phyloP scores from a whole-genome alignment of 2,329 filamentous ascomycete genomes.

The Anisogramma anomala region DNA sequence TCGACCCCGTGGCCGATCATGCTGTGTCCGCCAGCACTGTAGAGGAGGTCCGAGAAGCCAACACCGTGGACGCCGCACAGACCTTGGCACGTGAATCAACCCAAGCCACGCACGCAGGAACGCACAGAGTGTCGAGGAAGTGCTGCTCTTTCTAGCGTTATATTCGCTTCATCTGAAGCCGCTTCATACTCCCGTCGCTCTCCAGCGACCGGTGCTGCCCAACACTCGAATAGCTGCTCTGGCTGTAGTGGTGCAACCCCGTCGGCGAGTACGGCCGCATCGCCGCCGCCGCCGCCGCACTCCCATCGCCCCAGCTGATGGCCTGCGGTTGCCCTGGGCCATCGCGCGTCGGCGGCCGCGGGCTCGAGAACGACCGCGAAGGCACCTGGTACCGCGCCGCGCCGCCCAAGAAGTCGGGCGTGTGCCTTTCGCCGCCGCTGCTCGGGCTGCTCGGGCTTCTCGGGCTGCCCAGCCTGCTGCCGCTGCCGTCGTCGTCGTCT shows the following conservation, averaged over 20 bases:
- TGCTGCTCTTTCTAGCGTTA: slow-evolving; percentile 19
- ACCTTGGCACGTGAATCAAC: too few species aligned
- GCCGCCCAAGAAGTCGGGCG: slow-evolving; percentile 44
- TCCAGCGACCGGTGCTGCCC: too few species aligned
- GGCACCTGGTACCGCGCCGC: slow-evolving; percentile 45
- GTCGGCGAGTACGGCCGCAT: slow-evolving; percentile 11
- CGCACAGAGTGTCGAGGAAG: too few species aligned
- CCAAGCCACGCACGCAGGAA: too few species aligned
- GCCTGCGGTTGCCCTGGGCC: slow-evolving; percentile 19
- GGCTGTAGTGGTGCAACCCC: slow-evolving; percentile 17
- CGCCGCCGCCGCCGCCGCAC: background rate
- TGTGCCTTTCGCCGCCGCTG: slow-evolving; percentile 28
- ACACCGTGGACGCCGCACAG: slow-evolving; percentile 1
- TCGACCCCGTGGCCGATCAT: too few species aligned
- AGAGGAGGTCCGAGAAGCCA: background rate
- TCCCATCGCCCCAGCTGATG: slow-evolving; percentile 30
- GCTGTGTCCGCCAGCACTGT: too few species aligned
- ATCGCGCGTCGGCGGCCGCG: slow-evolving; percentile 31
- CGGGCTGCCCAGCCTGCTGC: too few species aligned
- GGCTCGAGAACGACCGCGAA: slow-evolving; percentile 44
- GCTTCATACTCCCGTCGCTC: slow-evolving; percentile 35
- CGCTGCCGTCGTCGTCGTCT: background rate
- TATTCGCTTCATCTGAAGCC: slow-evolving; percentile 46
- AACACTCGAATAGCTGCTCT: slow-evolving; percentile 10
- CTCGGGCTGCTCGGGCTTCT: too few species aligned